Evolutionary conservation across 2,329 filamentous ascomycete species (phyloP).

Genomic region (Onygenales sp.): DNA sequence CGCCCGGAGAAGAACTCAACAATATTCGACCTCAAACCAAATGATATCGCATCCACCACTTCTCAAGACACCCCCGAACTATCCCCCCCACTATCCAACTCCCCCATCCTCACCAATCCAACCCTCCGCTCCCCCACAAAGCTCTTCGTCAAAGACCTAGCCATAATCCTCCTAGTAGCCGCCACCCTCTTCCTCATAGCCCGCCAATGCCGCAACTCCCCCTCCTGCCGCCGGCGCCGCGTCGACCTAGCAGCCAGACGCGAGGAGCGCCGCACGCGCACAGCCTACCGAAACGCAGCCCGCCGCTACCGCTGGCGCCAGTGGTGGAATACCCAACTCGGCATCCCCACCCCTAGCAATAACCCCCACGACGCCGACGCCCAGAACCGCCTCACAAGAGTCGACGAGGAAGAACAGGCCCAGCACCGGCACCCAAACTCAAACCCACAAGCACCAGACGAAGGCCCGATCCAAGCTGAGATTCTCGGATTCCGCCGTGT

Average conservation of each 20-base stretch:
- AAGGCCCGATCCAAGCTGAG: slow-evolving; percentile 39
- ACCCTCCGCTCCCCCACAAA: slow-evolving; percentile 4
- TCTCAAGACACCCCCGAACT: not conserved
- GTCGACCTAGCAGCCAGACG: slow-evolving; percentile 44
- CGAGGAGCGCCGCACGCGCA: slow-evolving; percentile 45
- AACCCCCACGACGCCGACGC: slow-evolving; percentile 25
- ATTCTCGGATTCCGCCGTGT: slow-evolving; percentile 44
- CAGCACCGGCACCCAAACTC: slow-evolving; percentile 5
- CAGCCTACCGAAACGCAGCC: slow-evolving; percentile 45
- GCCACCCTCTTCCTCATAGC: slow-evolving; percentile 27
- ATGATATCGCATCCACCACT: not conserved
- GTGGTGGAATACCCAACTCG: slow-evolving; percentile 36
- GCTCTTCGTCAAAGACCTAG: slow-evolving; percentile 24
- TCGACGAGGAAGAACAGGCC: slow-evolving; percentile 44
- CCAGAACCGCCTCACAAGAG: slow-evolving; percentile 23
- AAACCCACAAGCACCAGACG: slow-evolving; percentile 14
- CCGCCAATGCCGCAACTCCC: slow-evolving; percentile 31
- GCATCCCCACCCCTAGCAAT: slow-evolving; percentile 20
- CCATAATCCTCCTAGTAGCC: slow-evolving; percentile 35
- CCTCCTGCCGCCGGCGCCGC: slow-evolving; percentile 37
- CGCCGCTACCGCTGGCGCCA: slow-evolving; percentile 41
- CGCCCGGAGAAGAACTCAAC: not conserved
- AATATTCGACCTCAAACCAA: not conserved
- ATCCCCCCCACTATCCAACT: slow-evolving; percentile 1
- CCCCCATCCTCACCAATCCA: not conserved